These are phyloP conservation scores for Anthracocystis walkeri DNA, from an alignment of 1,284 basidiomycete species.

Conservation along the genomic window DNA sequence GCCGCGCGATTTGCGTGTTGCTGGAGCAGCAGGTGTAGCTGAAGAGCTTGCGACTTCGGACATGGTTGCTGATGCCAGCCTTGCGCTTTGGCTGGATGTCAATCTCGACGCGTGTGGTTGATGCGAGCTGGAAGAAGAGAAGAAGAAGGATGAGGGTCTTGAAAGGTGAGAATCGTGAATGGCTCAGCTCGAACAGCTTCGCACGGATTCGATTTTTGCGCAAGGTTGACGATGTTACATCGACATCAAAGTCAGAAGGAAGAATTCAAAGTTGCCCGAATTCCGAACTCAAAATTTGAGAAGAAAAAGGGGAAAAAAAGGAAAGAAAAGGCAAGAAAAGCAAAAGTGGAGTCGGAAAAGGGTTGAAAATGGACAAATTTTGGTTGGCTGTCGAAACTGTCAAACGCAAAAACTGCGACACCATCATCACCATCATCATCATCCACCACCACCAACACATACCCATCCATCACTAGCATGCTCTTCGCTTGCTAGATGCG, in stretches of 20 bases:
- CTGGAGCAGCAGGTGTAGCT: background rate
- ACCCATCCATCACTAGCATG: background rate
- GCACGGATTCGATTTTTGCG: constrained; percentile 27
- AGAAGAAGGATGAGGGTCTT: constrained; percentile 9
- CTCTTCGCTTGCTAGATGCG: constrained; percentile 29
- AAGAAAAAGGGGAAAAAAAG: constrained; percentile 2
- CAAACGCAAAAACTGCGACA: constrained; percentile 1
- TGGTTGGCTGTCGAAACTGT: constrained; percentile 18
- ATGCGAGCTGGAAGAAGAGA: constrained; percentile 1
- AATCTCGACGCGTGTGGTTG: background rate
- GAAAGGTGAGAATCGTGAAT: background rate
- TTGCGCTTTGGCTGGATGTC: too few relatives aligned
- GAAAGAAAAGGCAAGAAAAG: constrained; percentile 1
- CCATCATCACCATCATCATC: constrained; percentile 1
- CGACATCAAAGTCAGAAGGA: too few relatives aligned
- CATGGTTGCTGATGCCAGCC: constrained; percentile 16
- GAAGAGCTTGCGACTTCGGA: constrained; percentile 29
- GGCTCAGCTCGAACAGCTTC: constrained; percentile 2
- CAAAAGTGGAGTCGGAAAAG: constrained; percentile 14
- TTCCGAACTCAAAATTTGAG: constrained; percentile 1
- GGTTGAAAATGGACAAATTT: constrained; percentile 17
- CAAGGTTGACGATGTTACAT: constrained; percentile 14
- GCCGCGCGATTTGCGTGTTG: constrained; percentile 32
- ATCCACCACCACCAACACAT: background rate
- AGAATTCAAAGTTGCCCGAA: constrained; percentile 6